Percentiles rank a stretch among this genome's conserved stretches.
Evolutionary conservation across 2,329 filamentous ascomycete genomes (phyloP).

Genomic region (Claviceps purpurea): DNA sequence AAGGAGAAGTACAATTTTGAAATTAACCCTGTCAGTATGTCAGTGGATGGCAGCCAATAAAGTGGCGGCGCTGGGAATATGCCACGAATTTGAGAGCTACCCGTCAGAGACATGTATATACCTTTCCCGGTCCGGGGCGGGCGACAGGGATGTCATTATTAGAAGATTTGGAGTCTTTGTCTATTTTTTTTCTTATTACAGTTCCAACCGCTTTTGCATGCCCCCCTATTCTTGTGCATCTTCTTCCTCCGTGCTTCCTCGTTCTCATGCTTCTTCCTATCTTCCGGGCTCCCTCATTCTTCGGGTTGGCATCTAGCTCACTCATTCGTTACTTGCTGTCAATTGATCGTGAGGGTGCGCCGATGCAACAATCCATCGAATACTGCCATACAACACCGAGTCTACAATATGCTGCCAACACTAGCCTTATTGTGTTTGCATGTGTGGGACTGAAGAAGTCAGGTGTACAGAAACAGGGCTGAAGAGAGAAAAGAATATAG

Average conservation of each 20-base stretch:
- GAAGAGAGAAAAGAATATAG: background rate
- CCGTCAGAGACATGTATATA: conserved; percentile 19
- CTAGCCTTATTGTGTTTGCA: no score
- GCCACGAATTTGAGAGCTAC: background rate
- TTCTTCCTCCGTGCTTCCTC: background rate
- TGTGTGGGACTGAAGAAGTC: background rate
- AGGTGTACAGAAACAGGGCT: background rate
- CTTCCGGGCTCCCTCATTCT: no score
- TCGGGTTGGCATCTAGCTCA: no score
- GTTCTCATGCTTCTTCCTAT: background rate
- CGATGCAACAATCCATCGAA: no score
- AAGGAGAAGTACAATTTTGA: conserved; percentile 83
- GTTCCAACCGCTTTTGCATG: no score
- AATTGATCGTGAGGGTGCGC: no score
- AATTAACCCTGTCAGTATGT: conserved; percentile 51
- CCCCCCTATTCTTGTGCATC: background rate
- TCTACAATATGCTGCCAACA: no score
- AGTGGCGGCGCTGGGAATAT: background rate
- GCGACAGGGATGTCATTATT: conserved; percentile 13
- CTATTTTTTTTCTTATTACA: background rate
- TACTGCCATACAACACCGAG: no score
- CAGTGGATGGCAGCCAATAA: conserved; percentile 30
- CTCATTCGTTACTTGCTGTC: no score
- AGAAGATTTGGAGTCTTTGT: conserved; percentile 5
- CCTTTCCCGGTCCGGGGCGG: conserved; percentile 17